phyloP scores from a whole-genome alignment of 306 rosid species.

The Pterocarpus macrocarpus region DNA sequence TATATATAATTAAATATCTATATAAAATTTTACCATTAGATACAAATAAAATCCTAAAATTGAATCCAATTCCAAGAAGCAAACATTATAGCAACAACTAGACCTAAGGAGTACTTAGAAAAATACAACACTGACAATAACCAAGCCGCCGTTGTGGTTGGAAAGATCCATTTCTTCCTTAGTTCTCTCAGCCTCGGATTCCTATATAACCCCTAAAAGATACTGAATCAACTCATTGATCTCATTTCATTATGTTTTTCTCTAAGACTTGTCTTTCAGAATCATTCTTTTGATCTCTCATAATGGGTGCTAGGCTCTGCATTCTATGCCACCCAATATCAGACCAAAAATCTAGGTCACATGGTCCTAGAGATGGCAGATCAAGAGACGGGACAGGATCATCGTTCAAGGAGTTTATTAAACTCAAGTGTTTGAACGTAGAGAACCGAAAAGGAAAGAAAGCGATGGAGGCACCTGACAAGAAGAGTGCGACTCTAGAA shows the following conservation, averaged over 20 bases:
- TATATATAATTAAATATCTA: no score
- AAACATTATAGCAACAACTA: background rate
- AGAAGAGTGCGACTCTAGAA: slow-evolving; percentile 11
- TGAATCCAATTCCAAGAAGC: no score
- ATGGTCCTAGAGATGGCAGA: background rate
- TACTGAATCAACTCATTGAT: slow-evolving; percentile 25
- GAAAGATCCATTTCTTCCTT: slow-evolving; percentile 39
- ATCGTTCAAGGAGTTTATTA: background rate
- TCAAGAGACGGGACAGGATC: slow-evolving; percentile 13
- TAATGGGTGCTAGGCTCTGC: slow-evolving; percentile 49
- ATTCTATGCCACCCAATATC: background rate
- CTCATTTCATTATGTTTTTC: slow-evolving; percentile 33
- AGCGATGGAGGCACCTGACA: background rate
- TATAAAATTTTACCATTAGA: no score
- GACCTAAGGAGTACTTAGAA: slow-evolving; percentile 20
- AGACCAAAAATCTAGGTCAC: slow-evolving; percentile 1
- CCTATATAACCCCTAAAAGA: slow-evolving; percentile 30
- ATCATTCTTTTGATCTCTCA: slow-evolving; percentile 33
- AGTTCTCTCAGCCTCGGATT: slow-evolving; percentile 39
- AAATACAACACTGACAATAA: slow-evolving; percentile 28
- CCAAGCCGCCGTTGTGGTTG: slow-evolving; percentile 31
- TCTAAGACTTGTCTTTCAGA: background rate
- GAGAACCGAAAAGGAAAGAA: background rate
- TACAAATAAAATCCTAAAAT: no score
- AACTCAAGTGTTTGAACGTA: slow-evolving; percentile 8